Conservation (phyloP, 495 filamentous ascomycete genomes). For the Neurospora cerealis region DNA sequence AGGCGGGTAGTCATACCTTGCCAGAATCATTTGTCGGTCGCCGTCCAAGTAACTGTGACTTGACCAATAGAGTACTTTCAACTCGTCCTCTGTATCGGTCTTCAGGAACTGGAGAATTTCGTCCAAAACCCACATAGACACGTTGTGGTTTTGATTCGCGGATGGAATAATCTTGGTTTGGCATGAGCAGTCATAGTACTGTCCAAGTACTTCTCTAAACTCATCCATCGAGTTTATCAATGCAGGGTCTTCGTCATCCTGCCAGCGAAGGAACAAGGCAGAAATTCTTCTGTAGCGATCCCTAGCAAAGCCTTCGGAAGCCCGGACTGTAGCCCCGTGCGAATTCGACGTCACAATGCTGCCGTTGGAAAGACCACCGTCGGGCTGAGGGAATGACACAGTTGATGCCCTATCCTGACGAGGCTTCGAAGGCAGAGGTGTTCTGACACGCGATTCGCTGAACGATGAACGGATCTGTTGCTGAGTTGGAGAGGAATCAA, state of each 20-base stretch:
- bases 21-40: constrained; percentile 37
- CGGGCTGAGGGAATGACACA: not conserved
- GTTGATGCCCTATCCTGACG: constrained; percentile 29
- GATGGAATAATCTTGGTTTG: constrained; percentile 32
- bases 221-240: constrained; percentile 27
- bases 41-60: constrained; percentile 36
- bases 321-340: not conserved
- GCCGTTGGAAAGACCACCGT: not conserved
- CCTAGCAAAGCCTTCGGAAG: not conserved
- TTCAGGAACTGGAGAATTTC: constrained; percentile 25
- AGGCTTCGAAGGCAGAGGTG: constrained; percentile 36
- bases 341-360: not conserved
- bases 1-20: constrained; percentile 25
- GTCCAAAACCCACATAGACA: constrained; percentile 31
- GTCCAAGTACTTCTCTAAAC: constrained; percentile 28
- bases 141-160: not conserved
- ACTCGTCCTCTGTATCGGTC: constrained; percentile 15
- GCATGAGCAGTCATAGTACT: constrained; percentile 33
- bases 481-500: constrained; percentile 19
- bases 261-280: constrained; percentile 37
- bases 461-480: constrained; percentile 23
- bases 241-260: constrained; percentile 31
- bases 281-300: constrained; percentile 31
- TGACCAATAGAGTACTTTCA: constrained; percentile 40
- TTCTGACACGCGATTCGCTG: constrained; percentile 35